Conservation (phyloP, 2,329 filamentous ascomycete genomes). For the Neonectria magnoliae region DNA sequence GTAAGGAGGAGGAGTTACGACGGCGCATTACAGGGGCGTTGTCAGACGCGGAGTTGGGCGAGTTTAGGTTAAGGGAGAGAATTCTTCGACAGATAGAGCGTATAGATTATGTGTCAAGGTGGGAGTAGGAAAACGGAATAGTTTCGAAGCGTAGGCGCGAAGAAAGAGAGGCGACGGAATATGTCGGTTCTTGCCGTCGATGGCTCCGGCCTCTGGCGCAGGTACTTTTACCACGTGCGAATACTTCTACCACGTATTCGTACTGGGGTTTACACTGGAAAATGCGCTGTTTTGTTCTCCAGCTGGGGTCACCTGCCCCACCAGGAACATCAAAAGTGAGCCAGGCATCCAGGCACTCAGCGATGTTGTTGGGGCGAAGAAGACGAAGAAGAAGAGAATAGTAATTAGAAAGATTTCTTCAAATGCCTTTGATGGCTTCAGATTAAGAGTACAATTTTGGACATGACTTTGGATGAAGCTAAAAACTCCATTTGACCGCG, state of each 20-base stretch:
- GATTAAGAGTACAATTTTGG: not conserved
- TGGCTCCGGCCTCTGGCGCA: not conserved
- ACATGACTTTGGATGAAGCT: not conserved
- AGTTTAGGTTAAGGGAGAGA: not conserved
- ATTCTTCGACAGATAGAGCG: not conserved
- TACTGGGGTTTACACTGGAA: not conserved
- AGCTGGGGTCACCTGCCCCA: not conserved
- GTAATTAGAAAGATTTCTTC: not conserved
- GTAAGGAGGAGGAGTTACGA: slow-evolving; percentile 12
- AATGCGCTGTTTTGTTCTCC: not conserved
- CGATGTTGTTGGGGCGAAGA: not conserved
- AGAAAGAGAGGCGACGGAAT: slow-evolving; percentile 33
- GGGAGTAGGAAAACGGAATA: not conserved
- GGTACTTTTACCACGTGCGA: not conserved
- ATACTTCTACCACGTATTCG: not conserved
- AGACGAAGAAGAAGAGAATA: not conserved
- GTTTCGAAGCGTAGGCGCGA: not conserved
- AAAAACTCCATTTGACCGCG: not conserved
- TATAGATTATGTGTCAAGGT: not conserved
- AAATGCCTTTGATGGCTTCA: not conserved
- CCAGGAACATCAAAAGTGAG: not conserved
- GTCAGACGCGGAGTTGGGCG: not conserved
- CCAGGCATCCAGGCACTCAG: not conserved
- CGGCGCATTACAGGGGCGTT: slow-evolving; percentile 28
- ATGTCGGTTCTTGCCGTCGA: slow-evolving; percentile 35